A percentile compares a stretch with the other conserved stretches of the same genome.
phyloP scores from a whole-genome alignment of 139 green algal species.

The Volvox reticuliferus region DNA sequence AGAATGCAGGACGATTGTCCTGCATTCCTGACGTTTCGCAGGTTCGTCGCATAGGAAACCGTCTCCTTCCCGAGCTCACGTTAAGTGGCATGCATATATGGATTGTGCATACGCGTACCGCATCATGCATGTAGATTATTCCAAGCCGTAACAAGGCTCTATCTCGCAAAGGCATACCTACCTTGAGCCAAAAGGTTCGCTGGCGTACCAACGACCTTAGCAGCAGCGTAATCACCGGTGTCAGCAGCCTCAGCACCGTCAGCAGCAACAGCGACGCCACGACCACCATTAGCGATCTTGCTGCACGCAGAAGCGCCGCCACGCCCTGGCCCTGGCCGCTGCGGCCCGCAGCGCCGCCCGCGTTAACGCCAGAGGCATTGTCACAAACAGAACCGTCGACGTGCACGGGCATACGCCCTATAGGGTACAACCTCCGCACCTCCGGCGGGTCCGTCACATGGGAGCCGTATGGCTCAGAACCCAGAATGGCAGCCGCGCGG shows the following conservation, averaged over 20 bases:
- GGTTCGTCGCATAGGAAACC: too few species aligned
- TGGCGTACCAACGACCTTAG: slow-evolving; percentile 75
- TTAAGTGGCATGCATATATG: too few species aligned
- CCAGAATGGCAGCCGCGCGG: background rate
- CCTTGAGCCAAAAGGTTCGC: slow-evolving; percentile 76
- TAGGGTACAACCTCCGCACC: slow-evolving; percentile 35
- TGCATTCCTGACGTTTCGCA: too few species aligned
- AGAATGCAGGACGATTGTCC: too few species aligned
- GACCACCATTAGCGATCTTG: slow-evolving; percentile 17
- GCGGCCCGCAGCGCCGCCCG: background rate
- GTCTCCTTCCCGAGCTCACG: too few species aligned
- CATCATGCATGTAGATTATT: too few species aligned
- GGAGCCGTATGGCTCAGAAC: background rate
- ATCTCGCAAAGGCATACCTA: background rate
- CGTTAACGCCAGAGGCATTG: background rate
- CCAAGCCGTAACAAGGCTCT: too few species aligned
- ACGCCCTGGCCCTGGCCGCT: background rate
- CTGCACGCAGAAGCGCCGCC: slow-evolving; percentile 19
- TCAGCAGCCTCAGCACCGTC: slow-evolving; percentile 45
- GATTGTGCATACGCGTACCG: too few species aligned
- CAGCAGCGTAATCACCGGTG: slow-evolving; percentile 68
- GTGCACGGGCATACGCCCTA: background rate
- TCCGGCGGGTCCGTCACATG: slow-evolving; percentile 30
- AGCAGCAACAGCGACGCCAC: slow-evolving; percentile 17
- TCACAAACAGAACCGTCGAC: background rate